Evolutionary conservation across 352 stramenopile species (phyloP), one percentile per base, ranked within the genome.

Genomic region (Phytophthora vignae): DNA sequence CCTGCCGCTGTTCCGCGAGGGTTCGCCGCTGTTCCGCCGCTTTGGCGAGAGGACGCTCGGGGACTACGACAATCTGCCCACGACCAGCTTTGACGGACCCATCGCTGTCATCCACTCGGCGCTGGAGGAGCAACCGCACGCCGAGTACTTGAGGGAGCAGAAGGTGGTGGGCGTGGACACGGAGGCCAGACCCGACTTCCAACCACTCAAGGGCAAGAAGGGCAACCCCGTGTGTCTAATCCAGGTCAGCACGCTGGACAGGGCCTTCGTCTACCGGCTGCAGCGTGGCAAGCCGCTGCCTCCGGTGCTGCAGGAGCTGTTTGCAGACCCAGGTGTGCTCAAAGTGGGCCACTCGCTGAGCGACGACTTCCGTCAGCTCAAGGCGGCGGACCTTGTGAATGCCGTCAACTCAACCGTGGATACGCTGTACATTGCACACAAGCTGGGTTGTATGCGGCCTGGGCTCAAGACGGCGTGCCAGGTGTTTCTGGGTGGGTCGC

Each of bases 331-430:
- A 3, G 46, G 60, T 2, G 80, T 94, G 55, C 60, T 96, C 68
- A 96, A 96, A 74, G 76, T 95, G 42, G 87, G 87, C 14, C 87
- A 95, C 71, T 91, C 85, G 56, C 70, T 95, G 21, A 85, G 84
- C 60, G 87, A 93, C 74, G 88, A 96, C 71, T 87, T 92, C 57
- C 80, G 86, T 7, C 72, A 87, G 21, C 72, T 96, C 19, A 82
- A 91, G 29, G 68, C 75, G 29, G 81, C 80, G 8, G 59, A 85
- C 42, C 81, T 94, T 42, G 87, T 94, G 29, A 75, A 78, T 44
- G 75, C 69, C 8, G 85, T 93, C 3, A 77, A 83, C 55, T 90
- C 84, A 60, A 96, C 89, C 4, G 64, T 96, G 40, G 89, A 96
- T 68, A 96, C 89, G 63, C 75, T 96, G 31, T 86, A 88, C 21